These are phyloP conservation scores for Scytalidium lignicola DNA, from an alignment of 2,329 filamentous ascomycete species.

Conservation along the genomic window DNA sequence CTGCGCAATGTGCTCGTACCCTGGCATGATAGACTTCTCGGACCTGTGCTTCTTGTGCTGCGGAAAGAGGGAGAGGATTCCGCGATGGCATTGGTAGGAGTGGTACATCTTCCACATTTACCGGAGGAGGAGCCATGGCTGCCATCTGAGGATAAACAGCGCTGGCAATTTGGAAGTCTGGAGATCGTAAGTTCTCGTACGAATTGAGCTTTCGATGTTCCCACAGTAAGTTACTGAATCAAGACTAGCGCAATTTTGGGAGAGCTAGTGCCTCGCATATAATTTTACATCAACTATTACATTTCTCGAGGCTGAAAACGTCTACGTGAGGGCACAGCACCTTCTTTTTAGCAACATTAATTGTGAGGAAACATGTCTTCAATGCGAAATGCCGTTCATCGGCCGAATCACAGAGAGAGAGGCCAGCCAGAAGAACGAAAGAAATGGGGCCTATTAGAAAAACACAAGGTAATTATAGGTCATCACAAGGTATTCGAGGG, in stretches of 20 bases:
- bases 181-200: not conserved
- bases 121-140: conserved; percentile 22
- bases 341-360: no score
- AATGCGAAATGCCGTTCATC: conserved; percentile 62
- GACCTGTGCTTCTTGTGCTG: conserved; percentile 76
- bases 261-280: no score
- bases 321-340: no score
- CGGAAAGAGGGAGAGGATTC: conserved; percentile 79
- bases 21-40: conserved; percentile 75
- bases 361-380: conserved; percentile 43
- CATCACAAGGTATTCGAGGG: not conserved
- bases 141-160: conserved; percentile 12
- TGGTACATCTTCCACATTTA: conserved; percentile 20
- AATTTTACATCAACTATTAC: no score
- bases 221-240: not conserved
- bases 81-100: conserved; percentile 47
- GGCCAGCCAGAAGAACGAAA: conserved; percentile 78
- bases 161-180: not conserved
- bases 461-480: conserved; percentile 65
- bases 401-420: conserved; percentile 85
- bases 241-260: not conserved
- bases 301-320: no score
- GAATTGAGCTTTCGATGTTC: not conserved
- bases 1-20: conserved; percentile 69
- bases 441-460: conserved; percentile 89